A percentile compares a stretch with the other conserved stretches of the same genome.
These are phyloP conservation scores for Albugo laibachii DNA, from an alignment of 352 stramenopile species.

Conservation along the genomic window DNA sequence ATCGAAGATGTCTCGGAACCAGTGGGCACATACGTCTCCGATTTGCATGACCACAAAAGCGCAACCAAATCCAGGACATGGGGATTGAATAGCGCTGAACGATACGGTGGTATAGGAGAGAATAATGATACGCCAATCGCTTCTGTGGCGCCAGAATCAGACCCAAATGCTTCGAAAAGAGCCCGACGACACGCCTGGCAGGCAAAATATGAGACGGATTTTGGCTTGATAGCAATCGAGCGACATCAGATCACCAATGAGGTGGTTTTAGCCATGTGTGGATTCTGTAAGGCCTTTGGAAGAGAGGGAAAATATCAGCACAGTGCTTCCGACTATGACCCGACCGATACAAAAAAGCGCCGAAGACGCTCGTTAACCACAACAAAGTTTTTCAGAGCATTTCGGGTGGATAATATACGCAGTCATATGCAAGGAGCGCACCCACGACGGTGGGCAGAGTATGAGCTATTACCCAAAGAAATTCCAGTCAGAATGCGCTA, in stretches of 20 bases:
- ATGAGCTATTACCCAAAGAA: slow-evolving; percentile 63
- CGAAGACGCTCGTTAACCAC: slow-evolving; percentile 57
- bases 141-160: slow-evolving; percentile 6
- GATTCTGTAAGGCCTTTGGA: slow-evolving; percentile 69
- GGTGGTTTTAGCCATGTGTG: slow-evolving; percentile 63
- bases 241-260: slow-evolving; percentile 35
- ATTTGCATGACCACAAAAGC: slow-evolving; percentile 23
- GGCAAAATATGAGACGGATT: slow-evolving; percentile 67
- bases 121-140: background rate
- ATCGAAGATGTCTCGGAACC: slow-evolving; percentile 4
- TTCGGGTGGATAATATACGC: slow-evolving; percentile 73
- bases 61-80: slow-evolving; percentile 4
- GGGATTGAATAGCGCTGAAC: slow-evolving; percentile 6
- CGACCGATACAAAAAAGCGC: slow-evolving; percentile 44
- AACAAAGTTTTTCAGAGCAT: slow-evolving; percentile 74
- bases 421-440: slow-evolving; percentile 64
- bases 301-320: slow-evolving; percentile 56
- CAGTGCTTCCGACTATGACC: slow-evolving; percentile 29
- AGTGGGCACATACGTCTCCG: slow-evolving; percentile 15
- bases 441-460: slow-evolving; percentile 52
- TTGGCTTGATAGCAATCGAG: slow-evolving; percentile 47
- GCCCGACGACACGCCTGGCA: slow-evolving; percentile 59
- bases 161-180: slow-evolving; percentile 12
- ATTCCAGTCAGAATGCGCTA: slow-evolving; percentile 28
- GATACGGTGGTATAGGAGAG: background rate